Evolutionary conservation across 805 yeast species (phyloP).

Genomic region (Priceomyces melissophilus): DNA sequence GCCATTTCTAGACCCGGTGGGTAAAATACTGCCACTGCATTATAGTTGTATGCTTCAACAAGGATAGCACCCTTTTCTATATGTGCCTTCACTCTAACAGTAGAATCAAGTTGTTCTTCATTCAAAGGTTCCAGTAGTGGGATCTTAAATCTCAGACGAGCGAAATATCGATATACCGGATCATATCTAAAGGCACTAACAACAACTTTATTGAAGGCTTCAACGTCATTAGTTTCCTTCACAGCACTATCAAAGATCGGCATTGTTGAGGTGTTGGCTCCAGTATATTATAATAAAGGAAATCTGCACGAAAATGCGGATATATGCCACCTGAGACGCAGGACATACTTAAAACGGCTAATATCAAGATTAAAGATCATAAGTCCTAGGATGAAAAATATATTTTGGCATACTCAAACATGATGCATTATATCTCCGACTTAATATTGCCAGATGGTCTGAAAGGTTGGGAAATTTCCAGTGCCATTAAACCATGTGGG

Average conservation of each 20-base stretch:
- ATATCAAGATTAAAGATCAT: no score
- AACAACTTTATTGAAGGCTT: constrained; percentile 1
- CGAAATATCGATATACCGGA: not conserved
- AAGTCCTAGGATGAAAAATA: no score
- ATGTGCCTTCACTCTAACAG: constrained; percentile 1
- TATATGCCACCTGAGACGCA: no score
- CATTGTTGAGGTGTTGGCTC: no score
- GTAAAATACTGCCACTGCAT: constrained; percentile 9
- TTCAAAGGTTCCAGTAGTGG: not conserved
- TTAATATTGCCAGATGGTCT: no score
- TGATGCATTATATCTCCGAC: no score
- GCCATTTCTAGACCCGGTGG: constrained; percentile 4
- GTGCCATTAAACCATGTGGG: constrained; percentile 5
- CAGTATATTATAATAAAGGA: no score
- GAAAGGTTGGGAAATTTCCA: not conserved
- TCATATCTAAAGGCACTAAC: constrained; percentile 1
- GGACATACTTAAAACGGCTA: no score
- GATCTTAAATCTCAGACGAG: not conserved
- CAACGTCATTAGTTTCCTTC: constrained; percentile 4
- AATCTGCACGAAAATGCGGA: no score
- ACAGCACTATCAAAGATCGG: no score
- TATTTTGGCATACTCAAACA: no score
- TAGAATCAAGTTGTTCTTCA: not conserved
- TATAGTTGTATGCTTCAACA: constrained; percentile 5
- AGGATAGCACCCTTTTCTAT: constrained; percentile 2